phyloP scores from a whole-genome alignment of 768 basidiomycete genomes.

The Boletus vinaceobasis region DNA sequence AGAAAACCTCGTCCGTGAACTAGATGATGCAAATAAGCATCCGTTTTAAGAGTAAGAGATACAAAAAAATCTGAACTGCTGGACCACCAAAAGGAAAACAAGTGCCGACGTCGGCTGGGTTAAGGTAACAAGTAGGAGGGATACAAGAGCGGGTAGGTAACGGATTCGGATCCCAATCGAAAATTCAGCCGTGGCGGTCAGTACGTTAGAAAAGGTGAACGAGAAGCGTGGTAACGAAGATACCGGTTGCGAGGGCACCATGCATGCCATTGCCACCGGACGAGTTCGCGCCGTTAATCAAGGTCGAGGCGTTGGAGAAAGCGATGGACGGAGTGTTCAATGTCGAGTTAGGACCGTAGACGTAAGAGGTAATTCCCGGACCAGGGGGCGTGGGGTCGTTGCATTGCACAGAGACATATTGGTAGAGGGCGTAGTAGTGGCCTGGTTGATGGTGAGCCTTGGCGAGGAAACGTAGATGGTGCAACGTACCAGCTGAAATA shows the following conservation, averaged over 20 bases:
- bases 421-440: conserved; percentile 66
- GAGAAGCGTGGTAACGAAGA: conserved; percentile 14
- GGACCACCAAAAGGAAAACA: not conserved
- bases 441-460: conserved; percentile 33
- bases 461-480: not conserved
- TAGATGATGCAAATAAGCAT: not conserved
- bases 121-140: not conserved
- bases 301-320: conserved; percentile 56
- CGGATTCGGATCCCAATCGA: not conserved
- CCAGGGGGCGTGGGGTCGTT: conserved; percentile 43
- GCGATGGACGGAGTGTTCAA: conserved; percentile 49
- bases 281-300: conserved; percentile 42
- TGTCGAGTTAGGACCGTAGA: conserved; percentile 56
- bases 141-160: not conserved
- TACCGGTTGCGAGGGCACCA: conserved; percentile 9
- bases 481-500: conserved; percentile 48
- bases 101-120: not conserved
- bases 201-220: conserved; percentile 19
- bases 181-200: not conserved
- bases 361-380: conserved; percentile 56
- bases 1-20: not conserved
- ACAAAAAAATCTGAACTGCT: not conserved
- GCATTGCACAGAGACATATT: conserved; percentile 64
- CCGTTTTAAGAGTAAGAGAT: not conserved
- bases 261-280: conserved; percentile 8